Conservation (phyloP, 1,284 basidiomycete species). For the Prillingera fragicola region DNA sequence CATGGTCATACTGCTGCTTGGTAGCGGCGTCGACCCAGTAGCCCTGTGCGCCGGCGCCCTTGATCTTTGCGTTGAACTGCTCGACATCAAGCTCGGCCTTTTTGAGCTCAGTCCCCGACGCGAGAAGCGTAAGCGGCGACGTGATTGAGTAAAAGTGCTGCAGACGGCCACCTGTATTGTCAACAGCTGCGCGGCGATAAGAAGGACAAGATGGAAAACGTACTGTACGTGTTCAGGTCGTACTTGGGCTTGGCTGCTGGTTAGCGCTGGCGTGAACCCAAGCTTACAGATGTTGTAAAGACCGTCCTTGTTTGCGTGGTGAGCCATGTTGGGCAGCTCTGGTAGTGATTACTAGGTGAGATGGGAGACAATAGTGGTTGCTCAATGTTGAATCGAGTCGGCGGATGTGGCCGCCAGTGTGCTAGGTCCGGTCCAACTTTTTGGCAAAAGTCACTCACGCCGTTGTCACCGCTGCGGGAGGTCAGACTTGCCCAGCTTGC, state of each 20-base stretch:
- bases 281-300: slow-evolving; percentile 33
- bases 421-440: too few species aligned
- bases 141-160: slow-evolving; percentile 53
- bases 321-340: too few species aligned
- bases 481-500: too few species aligned
- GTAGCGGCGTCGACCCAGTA: slow-evolving; percentile 40
- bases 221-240: slow-evolving; percentile 35
- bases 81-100: slow-evolving; percentile 43
- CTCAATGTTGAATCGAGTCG: too few species aligned
- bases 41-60: slow-evolving; percentile 37
- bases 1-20: slow-evolving; percentile 43
- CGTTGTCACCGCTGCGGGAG: too few species aligned
- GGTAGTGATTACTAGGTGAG: too few species aligned
- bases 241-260: slow-evolving; percentile 35
- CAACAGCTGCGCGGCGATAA: too few species aligned
- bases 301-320: slow-evolving; percentile 10
- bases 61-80: slow-evolving; percentile 40
- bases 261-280: neutral
- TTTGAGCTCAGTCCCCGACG: slow-evolving; percentile 42
- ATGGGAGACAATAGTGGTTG: too few species aligned
- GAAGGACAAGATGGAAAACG: slow-evolving; percentile 4
- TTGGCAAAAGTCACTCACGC: too few species aligned
- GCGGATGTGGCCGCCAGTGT: too few species aligned
- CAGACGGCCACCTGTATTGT: slow-evolving; percentile 48
- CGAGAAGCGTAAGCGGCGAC: slow-evolving; percentile 53